phyloP scores from a whole-genome alignment of 306 rosid genomes.

The Cucumis melo region DNA sequence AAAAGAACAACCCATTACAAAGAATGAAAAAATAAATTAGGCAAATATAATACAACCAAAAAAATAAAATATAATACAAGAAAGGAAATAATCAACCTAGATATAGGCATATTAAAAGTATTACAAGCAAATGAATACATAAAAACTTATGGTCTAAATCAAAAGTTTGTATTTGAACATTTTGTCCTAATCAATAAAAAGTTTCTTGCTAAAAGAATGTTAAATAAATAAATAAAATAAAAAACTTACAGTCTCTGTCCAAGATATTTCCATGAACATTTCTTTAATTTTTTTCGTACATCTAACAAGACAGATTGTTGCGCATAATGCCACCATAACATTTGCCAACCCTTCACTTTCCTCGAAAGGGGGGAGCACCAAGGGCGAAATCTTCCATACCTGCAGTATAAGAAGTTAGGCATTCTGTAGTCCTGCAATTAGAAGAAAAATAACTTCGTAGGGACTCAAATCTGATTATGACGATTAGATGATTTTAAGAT shows the following conservation, averaged over 20 bases:
- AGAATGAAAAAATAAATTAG: no score
- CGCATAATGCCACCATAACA: slow-evolving; percentile 89
- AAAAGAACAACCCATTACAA: no score
- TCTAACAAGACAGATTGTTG: slow-evolving; percentile 77
- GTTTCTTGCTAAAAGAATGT: not conserved
- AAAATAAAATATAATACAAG: no score
- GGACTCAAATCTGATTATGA: no score
- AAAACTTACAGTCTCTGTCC: slow-evolving; percentile 74
- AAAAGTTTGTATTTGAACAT: not conserved
- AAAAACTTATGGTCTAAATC: not conserved
- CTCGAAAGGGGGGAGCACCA: slow-evolving; percentile 52
- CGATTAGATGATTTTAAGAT: no score
- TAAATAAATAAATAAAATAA: not conserved
- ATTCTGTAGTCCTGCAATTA: not conserved
- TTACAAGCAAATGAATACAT: not conserved
- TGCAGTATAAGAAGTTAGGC: slow-evolving; percentile 10
- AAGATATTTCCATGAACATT: slow-evolving; percentile 81
- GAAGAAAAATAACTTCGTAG: not conserved
- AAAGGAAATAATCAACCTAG: not conserved
- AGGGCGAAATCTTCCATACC: slow-evolving; percentile 93
- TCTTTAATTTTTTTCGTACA: slow-evolving; percentile 64
- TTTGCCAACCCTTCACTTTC: slow-evolving; percentile 59
- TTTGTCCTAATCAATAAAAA: not conserved
- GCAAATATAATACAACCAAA: no score
- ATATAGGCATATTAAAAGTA: not conserved